Base-by-base conservation (phyloP, 371 early-diverging fungal genomes). In the Zychaea mexicana region DNA sequence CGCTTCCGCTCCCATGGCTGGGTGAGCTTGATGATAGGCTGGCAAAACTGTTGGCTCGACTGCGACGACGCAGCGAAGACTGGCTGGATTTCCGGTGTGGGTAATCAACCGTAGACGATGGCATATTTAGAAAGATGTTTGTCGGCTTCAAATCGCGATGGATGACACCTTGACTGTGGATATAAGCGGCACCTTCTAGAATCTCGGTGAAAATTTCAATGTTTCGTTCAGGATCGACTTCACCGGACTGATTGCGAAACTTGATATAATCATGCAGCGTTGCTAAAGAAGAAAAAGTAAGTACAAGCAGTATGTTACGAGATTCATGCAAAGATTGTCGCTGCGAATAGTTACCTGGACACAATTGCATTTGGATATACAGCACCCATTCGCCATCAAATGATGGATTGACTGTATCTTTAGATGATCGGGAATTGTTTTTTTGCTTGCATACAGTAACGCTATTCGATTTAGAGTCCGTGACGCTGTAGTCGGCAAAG, bases 321-420 rank as follows among this genome's bases (percentile, higher is more conserved):
- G 2, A 58, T 0, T 36, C 61, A 65, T 90, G n/a, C n/a, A n/a
- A n/a, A n/a, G n/a, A n/a, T n/a, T n/a, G n/a, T n/a, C n/a, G n/a
- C n/a, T n/a, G n/a, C n/a, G n/a, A n/a, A n/a, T n/a, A n/a, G n/a
- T n/a, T n/a, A 57, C 89, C 87, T 64, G 88, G 88, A 70, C 94
- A 94, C 24, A 94, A 79, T 66, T 94, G 92, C 94, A 94, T 94
- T 71, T 94, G 93, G 60, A 94, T 91, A 68, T 88, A 91, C 17
- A 94, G 70, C 0, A 88, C 87, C 66, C 89, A 85, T n/a, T 77
- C 73, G 10, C 69, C 71, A 22, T 64, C 63, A 17, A 32, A 33
- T 0, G 65, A 55, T 1, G 62, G 33, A 8, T 32, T 24, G 2
- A 53, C 27, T 30, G 19, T 52, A 9, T 36, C 19, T 12, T 60